Evolutionary conservation across 495 filamentous ascomycete species (phyloP).

Genomic region (Aspergillus ellipticus): DNA sequence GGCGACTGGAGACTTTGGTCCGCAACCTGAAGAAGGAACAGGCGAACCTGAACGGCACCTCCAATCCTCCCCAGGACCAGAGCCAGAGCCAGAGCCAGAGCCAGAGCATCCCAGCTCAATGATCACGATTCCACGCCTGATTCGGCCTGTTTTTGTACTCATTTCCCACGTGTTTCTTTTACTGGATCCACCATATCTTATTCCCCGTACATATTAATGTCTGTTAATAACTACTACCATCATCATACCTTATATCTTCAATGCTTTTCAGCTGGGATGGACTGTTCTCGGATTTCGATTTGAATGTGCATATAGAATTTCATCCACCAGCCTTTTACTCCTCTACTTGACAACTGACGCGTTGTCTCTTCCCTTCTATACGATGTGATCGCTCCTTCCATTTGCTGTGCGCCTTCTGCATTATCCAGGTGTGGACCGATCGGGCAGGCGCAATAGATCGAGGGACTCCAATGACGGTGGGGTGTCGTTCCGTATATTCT

Average conservation of each 20-base stretch:
- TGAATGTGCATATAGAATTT: constrained; percentile 9
- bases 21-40: constrained; percentile 54
- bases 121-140: constrained; percentile 26
- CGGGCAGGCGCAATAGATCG: constrained; percentile 11
- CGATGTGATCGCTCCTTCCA: not conserved
- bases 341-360: not conserved
- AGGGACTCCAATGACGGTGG: not conserved
- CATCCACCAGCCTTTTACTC: not conserved
- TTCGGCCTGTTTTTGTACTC: not conserved
- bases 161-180: constrained; percentile 6
- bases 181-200: constrained; percentile 12
- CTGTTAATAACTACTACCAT: constrained; percentile 8
- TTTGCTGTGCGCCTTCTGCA: constrained; percentile 3
- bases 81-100: constrained; percentile 48
- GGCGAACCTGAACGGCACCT: constrained; percentile 45
- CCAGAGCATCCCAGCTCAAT: constrained; percentile 45
- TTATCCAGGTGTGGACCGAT: not conserved
- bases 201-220: constrained; percentile 25
- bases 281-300: constrained; percentile 10
- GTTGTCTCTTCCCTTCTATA: constrained; percentile 8
- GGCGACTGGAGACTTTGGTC: constrained; percentile 58
- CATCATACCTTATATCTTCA: not conserved
- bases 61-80: constrained; percentile 34
- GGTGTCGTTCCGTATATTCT: not conserved
- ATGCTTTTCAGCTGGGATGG: constrained; percentile 12